Evolutionary conservation across 805 yeast species (phyloP).

Genomic region (Hagleromyces aurorensis): DNA sequence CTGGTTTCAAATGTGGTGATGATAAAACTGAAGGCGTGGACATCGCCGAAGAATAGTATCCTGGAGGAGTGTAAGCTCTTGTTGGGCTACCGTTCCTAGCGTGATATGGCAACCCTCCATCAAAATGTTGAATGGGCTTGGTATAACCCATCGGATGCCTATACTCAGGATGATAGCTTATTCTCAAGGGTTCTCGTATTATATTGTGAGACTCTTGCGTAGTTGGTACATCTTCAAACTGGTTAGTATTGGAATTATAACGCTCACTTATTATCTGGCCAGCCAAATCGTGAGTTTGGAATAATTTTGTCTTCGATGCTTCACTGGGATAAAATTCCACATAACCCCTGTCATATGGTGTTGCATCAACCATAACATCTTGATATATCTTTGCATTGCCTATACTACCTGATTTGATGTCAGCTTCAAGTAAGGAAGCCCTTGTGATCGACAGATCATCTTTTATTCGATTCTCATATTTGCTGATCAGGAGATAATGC

Average conservation of each 20-base stretch:
- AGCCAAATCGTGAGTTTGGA: conserved; percentile 42
- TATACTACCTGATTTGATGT: conserved; percentile 55
- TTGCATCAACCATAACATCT: conserved; percentile 58
- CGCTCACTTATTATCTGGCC: conserved; percentile 29
- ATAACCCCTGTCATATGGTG: conserved; percentile 28
- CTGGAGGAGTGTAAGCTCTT: conserved; percentile 6
- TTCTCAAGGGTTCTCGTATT: conserved; percentile 3
- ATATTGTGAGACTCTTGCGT: conserved; percentile 6
- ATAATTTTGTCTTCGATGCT: conserved; percentile 32
- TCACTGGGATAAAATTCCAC: conserved; percentile 29
- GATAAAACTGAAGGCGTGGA: conserved; percentile 8
- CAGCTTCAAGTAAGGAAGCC: conserved; percentile 57
- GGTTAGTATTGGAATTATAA: conserved; percentile 27
- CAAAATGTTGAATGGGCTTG: neutral
- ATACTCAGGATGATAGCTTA: conserved; percentile 5
- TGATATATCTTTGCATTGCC: conserved; percentile 41
- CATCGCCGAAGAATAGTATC: conserved; percentile 6
- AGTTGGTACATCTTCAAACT: conserved; percentile 16
- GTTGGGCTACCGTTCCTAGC: conserved; percentile 4
- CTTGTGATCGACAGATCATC: conserved; percentile 55
- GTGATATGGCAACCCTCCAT: conserved; percentile 2
- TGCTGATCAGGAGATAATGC: conserved; percentile 34
- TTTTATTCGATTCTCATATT: conserved; percentile 40
- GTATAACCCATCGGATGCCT: conserved; percentile 4
- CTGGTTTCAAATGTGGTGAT: conserved; percentile 5